Base-by-base conservation (phyloP, 176 grass and related monocot genomes). In the Alopecurus myosuroides region DNA sequence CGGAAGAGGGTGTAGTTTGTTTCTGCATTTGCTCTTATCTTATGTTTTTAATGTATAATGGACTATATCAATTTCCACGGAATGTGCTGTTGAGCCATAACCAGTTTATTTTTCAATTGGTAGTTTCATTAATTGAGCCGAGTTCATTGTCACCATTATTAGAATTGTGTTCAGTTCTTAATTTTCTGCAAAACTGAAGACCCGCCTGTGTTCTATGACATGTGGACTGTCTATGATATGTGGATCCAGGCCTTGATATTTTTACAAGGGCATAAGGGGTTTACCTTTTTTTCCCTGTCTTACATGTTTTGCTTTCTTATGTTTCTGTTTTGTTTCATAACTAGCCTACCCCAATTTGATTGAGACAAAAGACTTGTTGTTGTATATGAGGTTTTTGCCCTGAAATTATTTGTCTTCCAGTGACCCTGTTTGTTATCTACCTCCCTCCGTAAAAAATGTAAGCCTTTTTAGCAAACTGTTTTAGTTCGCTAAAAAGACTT, bases 1-100 rank as follows among this genome's bases (percentile, higher is more conserved):
- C 25, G 2, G 61, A 69, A 74, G 35, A 67, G 20, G 36, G 11
- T 57, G 55, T 31, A 65, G 26, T 84, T 80, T 74, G 19, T 55
- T 84, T 80, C 12, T 81, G 40, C 77, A 37, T 69, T 29, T 87
- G 48, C 49, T 60, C 48, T 66, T 36, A 19, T 53, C 20, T 67
- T 25, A n/a, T 10, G 26, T 63, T 72, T 66, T 26, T 29, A 61
- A 65, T 35, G 57, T 65, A 39, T 7, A 19, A 41, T 64, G 44
- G 46, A 55, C 35, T 77, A 42, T 39, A 70, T 22, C 19, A 28
- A 53, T 75, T 89, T 65, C 40, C 4, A 66, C 46, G 49, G 52
- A 34, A 50, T 33, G 11, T n/a, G n/a, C 19, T 36, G 28, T 37
- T 41, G 51, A 49, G 20, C 5, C n/a, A 35, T 55, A 20, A 39